Evolutionary conservation across 805 yeast species (phyloP).

Genomic region (Hanseniaspora meyeri): DNA sequence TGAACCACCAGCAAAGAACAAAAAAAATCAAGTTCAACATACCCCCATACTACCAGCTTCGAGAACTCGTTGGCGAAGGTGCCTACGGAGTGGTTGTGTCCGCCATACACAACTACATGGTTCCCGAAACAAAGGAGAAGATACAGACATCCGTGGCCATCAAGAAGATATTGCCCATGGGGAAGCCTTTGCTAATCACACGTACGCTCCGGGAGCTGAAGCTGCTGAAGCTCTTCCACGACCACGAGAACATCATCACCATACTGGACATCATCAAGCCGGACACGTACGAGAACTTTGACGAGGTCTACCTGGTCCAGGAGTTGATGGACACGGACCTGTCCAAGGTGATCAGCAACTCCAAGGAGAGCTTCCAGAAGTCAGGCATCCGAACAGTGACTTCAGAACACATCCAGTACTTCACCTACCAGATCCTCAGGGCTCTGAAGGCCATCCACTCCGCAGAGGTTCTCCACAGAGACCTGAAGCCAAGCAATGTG

Average conservation of each 20-base stretch:
- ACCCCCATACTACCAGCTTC: conserved; percentile 47
- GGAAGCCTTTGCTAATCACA: conserved; percentile 50
- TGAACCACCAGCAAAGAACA: conserved; percentile 19
- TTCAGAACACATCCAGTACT: conserved; percentile 59
- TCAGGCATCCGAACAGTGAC: conserved; percentile 29
- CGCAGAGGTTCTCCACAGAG: conserved; percentile 64
- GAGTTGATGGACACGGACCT: conserved; percentile 70
- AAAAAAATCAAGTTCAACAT: conserved; percentile 50
- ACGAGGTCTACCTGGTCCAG: conserved; percentile 63
- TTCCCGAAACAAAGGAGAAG: conserved; percentile 18
- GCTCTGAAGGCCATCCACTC: conserved; percentile 62
- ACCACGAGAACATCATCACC: conserved; percentile 61
- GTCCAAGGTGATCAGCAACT: conserved; percentile 47
- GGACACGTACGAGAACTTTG: conserved; percentile 41
- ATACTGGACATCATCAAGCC: conserved; percentile 60
- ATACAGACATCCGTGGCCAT: conserved; percentile 49
- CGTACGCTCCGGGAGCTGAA: conserved; percentile 62
- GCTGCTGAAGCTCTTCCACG: conserved; percentile 47
- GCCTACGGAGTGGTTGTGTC: conserved; percentile 71
- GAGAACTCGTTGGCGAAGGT: conserved; percentile 61
- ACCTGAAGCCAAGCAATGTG: conserved; percentile 62
- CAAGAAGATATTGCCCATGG: conserved; percentile 63
- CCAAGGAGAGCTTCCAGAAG: conserved; percentile 20
- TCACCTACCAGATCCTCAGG: conserved; percentile 55
- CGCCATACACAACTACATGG: conserved; percentile 51